Evolutionary conservation across 352 stramenopile species (phyloP).

Genomic region (Phytophthora cryptogea): DNA sequence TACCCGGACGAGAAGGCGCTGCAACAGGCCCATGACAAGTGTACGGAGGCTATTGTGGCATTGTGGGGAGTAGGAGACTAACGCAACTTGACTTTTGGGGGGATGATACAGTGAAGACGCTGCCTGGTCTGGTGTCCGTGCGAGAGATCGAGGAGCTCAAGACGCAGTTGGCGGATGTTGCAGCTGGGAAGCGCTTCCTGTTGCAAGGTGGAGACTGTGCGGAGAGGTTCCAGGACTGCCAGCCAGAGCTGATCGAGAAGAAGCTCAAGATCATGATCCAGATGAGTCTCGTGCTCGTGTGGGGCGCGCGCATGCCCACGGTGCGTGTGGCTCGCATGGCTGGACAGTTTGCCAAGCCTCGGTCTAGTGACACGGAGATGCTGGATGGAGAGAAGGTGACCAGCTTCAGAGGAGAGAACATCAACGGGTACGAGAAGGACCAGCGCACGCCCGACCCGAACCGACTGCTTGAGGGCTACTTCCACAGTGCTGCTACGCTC

Average conservation of each 20-base stretch:
- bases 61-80: conserved; percentile 6
- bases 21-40: conserved; percentile 62
- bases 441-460: conserved; percentile 93
- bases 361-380: conserved; percentile 94
- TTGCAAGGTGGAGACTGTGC: conserved; percentile 99
- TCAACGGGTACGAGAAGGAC: conserved; percentile 95
- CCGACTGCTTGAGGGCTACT: conserved; percentile 96
- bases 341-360: conserved; percentile 98
- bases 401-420: conserved; percentile 98
- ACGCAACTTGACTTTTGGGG: conserved; percentile 28
- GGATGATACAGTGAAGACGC: conserved; percentile 62
- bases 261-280: conserved; percentile 96
- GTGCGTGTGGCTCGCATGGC: conserved; percentile 97
- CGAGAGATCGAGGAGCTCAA: conserved; percentile 94
- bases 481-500: conserved; percentile 96
- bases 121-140: conserved; percentile 95
- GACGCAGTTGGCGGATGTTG: conserved; percentile 92
- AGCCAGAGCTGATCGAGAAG: conserved; percentile 87
- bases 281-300: conserved; percentile 98
- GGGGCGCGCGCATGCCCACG: conserved; percentile 95
- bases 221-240: conserved; percentile 95
- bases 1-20: conserved; percentile 81
- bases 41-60: conserved; percentile 28
- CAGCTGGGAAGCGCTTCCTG: conserved; percentile 96
- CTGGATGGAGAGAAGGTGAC: conserved; percentile 94